Base-by-base conservation (phyloP, 768 basidiomycete species). In the Calocybe gangraenosa region DNA sequence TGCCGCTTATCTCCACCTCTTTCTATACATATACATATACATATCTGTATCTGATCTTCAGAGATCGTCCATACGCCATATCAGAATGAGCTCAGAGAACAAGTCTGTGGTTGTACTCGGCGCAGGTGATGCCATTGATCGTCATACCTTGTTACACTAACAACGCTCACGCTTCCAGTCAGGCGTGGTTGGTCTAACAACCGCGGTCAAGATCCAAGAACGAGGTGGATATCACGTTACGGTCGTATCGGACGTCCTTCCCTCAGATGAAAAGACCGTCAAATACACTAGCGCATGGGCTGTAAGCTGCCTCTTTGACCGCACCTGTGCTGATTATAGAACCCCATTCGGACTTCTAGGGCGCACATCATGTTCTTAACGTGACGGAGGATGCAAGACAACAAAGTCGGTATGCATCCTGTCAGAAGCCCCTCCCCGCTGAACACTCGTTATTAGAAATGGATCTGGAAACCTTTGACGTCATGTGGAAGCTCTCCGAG, bases 241-340 rank as follows among this genome's bases (percentile, higher is more conserved):
- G 1, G 71, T 92, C 41, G 63, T 91, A 9, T 83, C 89, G 0
- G 85, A 88, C 41, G 67, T 73, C 1, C 69, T 90, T 32, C 88
- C 89, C 0, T 81, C 71, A 31, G 90, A 92, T 60, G 73, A 78
- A 1, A 83, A 82, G 64, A 74, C 71, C n/a, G 81, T 84, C 58
- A 72, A 73, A 42, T 92, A 87, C 54, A 87, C 90, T 2, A 87
- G 85, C 59, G 77, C 77, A 25, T 91, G 89, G 89, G 89, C 89
- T 30, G 89, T 87, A 51, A 51, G 82, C 68, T 17, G 15, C 17
- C 28, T 22, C 36, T 15, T 22, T 14, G 13, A 33, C 10, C 17
- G 23, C 19, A 41, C 46, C 31, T 33, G 17, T 28, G 25, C 25
- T 28, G 25, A 28, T 28, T 28, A n/a, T n/a, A n/a, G n/a, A n/a